A percentile compares a stretch with the other conserved stretches of the same genome.
Evolutionary conservation across 179 eudicot species (phyloP).

Genomic region (Carnegiea gigantea): DNA sequence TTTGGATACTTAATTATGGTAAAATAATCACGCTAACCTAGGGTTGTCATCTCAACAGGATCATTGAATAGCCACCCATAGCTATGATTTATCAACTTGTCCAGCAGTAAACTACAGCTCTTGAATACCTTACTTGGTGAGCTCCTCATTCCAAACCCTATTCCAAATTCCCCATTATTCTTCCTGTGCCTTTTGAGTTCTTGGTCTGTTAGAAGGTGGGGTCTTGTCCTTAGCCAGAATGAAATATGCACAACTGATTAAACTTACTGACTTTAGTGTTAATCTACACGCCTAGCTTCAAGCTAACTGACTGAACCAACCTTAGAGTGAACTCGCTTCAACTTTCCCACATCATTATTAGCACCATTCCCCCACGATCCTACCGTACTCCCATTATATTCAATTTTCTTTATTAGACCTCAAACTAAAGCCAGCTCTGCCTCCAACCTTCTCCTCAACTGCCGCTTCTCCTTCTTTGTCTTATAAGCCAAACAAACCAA

Average conservation of each 20-base stretch:
- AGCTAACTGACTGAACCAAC: conserved; percentile 41
- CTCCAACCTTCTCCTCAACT: conserved; percentile 59
- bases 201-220: conserved; percentile 34
- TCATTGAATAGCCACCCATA: conserved; percentile 46
- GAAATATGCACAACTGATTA: conserved; percentile 58
- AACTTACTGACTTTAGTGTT: conserved; percentile 66
- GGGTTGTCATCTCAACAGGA: conserved; percentile 47
- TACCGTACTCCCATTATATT: conserved; percentile 39
- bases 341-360: conserved; percentile 32
- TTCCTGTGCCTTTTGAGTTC: conserved; percentile 55
- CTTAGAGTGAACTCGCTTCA: conserved; percentile 51
- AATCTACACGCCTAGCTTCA: conserved; percentile 46
- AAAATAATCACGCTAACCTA: conserved; percentile 47
- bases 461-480: conserved; percentile 68
- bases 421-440: conserved; percentile 65
- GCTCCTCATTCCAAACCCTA: conserved; percentile 40
- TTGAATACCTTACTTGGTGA: conserved; percentile 40
- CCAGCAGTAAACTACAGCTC: conserved; percentile 37
- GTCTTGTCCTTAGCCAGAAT: conserved; percentile 61
- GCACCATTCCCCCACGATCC: conserved; percentile 34
- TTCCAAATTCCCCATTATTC: conserved; percentile 44
- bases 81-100: conserved; percentile 45
- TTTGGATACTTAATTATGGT: conserved; percentile 48
- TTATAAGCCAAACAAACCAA: conserved; percentile 54
- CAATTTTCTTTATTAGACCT: conserved; percentile 62